phyloP scores from a whole-genome alignment of 345 rosid genomes.

The Limnanthes douglasii region DNA sequence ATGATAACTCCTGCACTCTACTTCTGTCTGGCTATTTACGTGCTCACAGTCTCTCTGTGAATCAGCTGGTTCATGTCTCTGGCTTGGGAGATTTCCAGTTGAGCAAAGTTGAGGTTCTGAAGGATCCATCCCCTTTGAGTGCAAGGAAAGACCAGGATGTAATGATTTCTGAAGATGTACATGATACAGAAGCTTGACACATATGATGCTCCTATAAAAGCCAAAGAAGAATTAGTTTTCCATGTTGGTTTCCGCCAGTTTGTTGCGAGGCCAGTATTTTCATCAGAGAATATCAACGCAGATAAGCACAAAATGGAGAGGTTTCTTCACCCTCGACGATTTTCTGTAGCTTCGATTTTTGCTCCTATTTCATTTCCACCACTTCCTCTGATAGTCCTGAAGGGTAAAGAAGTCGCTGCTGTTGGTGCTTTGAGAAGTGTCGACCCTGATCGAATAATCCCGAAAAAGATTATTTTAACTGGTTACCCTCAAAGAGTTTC shows the following conservation, averaged over 20 bases:
- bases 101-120: constrained; percentile 59
- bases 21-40: constrained; percentile 65
- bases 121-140: constrained; percentile 62
- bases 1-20: constrained; percentile 38
- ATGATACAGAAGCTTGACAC: constrained; percentile 55
- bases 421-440: constrained; percentile 79
- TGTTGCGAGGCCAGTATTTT: constrained; percentile 86
- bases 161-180: constrained; percentile 55
- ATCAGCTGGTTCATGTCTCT: constrained; percentile 92
- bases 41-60: constrained; percentile 58
- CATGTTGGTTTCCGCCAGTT: constrained; percentile 95
- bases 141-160: constrained; percentile 41
- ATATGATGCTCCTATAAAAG: constrained; percentile 63
- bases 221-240: constrained; percentile 83
- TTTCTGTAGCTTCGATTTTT: constrained; percentile 65
- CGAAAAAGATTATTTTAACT: constrained; percentile 81
- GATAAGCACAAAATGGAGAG: constrained; percentile 98
- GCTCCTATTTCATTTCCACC: constrained; percentile 81
- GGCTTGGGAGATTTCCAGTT: constrained; percentile 86
- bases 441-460: constrained; percentile 67
- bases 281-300: constrained; percentile 57
- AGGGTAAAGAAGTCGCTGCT: constrained; percentile 54
- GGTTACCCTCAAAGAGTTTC: constrained; percentile 95
- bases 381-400: constrained; percentile 72
- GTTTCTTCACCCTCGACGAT: constrained; percentile 73